Evolutionary conservation across 139 green algal species (phyloP), one percentile per base, ranked within the genome.

Genomic region (Raphidocelis subcapitata): DNA sequence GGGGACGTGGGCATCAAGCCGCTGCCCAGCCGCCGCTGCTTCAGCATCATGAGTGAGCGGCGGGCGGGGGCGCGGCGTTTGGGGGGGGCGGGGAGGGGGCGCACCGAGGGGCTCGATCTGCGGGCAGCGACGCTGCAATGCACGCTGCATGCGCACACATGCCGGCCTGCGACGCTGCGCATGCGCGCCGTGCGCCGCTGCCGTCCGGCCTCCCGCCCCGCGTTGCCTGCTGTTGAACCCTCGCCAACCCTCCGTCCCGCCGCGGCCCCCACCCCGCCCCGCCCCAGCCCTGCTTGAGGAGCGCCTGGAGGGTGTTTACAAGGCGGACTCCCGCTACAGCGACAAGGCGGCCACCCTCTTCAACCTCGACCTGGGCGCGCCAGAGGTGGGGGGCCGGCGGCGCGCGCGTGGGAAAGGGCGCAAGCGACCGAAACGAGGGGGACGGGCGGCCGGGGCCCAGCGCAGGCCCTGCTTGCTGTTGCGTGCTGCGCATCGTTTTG

Each of bases 1-100:
- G 79, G 65, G 10, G 96, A 99, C n/a, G 66, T 97, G 69, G 87
- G 84, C 36, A 93, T 99, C 72, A 89, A 92, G 67, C 70, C 93
- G 1, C 74, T 98, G 28, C 93, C 96, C 65, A 96, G 89, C 78
- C 84, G 96, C 15, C 81, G 96, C 21, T 98, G 93, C 84, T 96
- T 97, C 79, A 85, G 90, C 4, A 78, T 98, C 33, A 93, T 97
- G 79, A 82, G 91, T 94, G 70, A 81, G 90, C n/a, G 54, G 8
- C 29, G 44, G 46, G 37, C 41, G 41, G n/a, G n/a, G n/a, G n/a
- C n/a, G n/a, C n/a, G n/a, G n/a, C n/a, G n/a, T n/a, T n/a, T n/a
- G n/a, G n/a, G n/a, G n/a, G n/a, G n/a, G n/a, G n/a, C n/a, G n/a
- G n/a, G n/a, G n/a, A n/a, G n/a, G n/a, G n/a, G n/a, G n/a, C 81